Evolutionary conservation across 2,329 filamentous ascomycete genomes (phyloP), one percentile per base, ranked within the genome.

Genomic region (Lojkania enalia): DNA sequence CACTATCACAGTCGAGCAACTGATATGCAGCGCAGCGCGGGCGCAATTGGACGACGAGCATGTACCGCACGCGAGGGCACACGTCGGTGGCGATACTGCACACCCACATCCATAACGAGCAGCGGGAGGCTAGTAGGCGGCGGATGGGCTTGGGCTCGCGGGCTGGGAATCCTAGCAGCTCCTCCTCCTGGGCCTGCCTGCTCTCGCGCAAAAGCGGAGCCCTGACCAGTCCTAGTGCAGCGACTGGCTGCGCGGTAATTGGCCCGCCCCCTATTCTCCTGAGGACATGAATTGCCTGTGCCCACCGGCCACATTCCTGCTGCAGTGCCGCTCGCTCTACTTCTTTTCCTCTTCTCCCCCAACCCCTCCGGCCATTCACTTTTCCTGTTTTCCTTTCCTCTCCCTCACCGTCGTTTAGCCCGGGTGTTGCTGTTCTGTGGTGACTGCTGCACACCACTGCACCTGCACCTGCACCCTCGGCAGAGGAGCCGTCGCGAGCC

Each of bases 341-440:
- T 58, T 58, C 58, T 60, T 61, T 19, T 9, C 62, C 58, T 51
- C n/a, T n/a, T n/a, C 55, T 58, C 54, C 48, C 61, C 51, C 50
- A 54, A 36, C 49, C 46, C 52, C 61, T 57, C 51, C 55, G 39
- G 42, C 51, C 51, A 52, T 44, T 51, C 50, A 50, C 50, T 52
- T 36, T 49, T 54, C 46, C 31, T 37, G 36, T 57, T 42, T 58
- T 49, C 36, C 52, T 50, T 52, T 49, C 45, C 47, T 54, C 44
- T 18, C 31, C 41, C 23, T 33, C 57, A 62, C 64, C 58, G 58
- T 68, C 62, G 59, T 63, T 64, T 51, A 44, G 51, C 46, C 48
- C 47, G 54, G 51, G 37, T 51, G 52, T 48, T 51, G 21, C 45
- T 49, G 29, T 51, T 44, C 52, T 35, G 44, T 44, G 20, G 49